Percentiles rank a stretch among this genome's conserved stretches.
phyloP scores from a whole-genome alignment of 352 stramenopile species.

The Peronospora destructor region DNA sequence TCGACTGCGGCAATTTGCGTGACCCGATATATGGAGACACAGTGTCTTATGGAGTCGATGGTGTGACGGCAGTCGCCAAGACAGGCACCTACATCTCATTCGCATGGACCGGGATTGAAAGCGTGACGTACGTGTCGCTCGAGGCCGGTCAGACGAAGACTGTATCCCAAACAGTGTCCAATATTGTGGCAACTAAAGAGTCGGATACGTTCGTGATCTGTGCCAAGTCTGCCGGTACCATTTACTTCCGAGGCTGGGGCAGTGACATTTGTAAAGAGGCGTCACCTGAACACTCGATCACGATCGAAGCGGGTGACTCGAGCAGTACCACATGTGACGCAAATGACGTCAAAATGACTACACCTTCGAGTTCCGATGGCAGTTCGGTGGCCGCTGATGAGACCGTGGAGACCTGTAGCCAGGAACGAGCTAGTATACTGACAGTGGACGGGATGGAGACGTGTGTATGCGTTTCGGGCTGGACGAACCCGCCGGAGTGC shows the following conservation, averaged over 20 bases:
- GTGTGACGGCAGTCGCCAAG: slow-evolving; percentile 45
- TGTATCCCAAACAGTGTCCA: slow-evolving; percentile 32
- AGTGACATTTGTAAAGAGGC: slow-evolving; percentile 42
- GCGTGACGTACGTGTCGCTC: slow-evolving; percentile 59
- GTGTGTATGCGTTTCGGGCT: slow-evolving; percentile 59
- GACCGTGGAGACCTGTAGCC: slow-evolving; percentile 41
- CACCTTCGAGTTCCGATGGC: neutral
- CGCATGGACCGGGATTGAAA: slow-evolving; percentile 37
- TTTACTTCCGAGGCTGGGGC: slow-evolving; percentile 60
- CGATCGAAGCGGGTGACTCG: slow-evolving; percentile 34
- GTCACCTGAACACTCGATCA: slow-evolving; percentile 40
- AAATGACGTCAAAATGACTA: slow-evolving; percentile 11
- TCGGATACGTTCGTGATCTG: slow-evolving; percentile 54
- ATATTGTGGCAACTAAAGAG: slow-evolving; percentile 29
- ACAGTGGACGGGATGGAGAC: slow-evolving; percentile 27
- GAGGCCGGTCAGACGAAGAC: slow-evolving; percentile 64
- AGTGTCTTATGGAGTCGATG: slow-evolving; percentile 33
- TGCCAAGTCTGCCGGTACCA: slow-evolving; percentile 37
- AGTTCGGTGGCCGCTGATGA: slow-evolving; percentile 18
- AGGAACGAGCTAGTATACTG: slow-evolving; percentile 41
- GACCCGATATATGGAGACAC: slow-evolving; percentile 25
- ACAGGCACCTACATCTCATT: slow-evolving; percentile 49
- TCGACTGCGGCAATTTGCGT: slow-evolving; percentile 46
- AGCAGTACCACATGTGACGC: slow-evolving; percentile 18
- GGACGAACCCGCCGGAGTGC: slow-evolving; percentile 47